Evolutionary conservation across 352 stramenopile genomes (phyloP), one percentile per base, ranked within the genome.

Genomic region (Stephanocyclus meneghinianus): DNA sequence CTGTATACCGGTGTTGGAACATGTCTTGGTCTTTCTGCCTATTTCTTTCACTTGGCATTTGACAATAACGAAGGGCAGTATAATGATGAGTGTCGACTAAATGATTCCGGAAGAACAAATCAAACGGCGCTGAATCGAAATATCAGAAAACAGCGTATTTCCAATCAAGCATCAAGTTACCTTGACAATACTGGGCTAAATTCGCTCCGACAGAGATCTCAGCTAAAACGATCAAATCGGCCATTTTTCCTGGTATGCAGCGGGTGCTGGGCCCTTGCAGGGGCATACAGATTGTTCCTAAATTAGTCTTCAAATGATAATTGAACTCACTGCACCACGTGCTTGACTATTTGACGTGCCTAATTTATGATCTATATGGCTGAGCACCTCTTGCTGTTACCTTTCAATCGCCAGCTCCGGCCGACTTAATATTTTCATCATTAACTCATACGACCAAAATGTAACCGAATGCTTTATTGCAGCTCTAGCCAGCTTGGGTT

Each of bases 391-490:
- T 40, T 40, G 35, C 2, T 40, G 35, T 8, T 40, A 40, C 7
- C 35, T 40, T 9, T 40, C 4, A 40, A 40, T 40, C 35, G 7
- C 35, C 5, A n/a, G 29, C 53, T 32, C 42, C 9, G 35, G 26
- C 47, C 56, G 51, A 51, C 70, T 71, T 45, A 84, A 53, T 29
- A 76, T 60, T 15, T 67, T 67, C 73, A 85, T 85, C 13, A 79
- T 21, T 18, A 85, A n/a, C 30, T 91, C 83, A 76, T 86, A 92
- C 30, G 90, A 76, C 74, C 87, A 83, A 76, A 93, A 94, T 2
- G 87, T 93, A n/a, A 88, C 77, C 15, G 85, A 75, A 71, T 94
- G 87, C 65, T 91, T 91, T 13, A 93, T 80, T 48, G 86, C 81
- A 51, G 87, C 86, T 70, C 90, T 74, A 40, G 81, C 68, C 48